A percentile compares a stretch with the other conserved stretches of the same genome.
Evolutionary conservation across 1,284 basidiomycete species (phyloP).

Genomic region (Ceratobasidium sp.): DNA sequence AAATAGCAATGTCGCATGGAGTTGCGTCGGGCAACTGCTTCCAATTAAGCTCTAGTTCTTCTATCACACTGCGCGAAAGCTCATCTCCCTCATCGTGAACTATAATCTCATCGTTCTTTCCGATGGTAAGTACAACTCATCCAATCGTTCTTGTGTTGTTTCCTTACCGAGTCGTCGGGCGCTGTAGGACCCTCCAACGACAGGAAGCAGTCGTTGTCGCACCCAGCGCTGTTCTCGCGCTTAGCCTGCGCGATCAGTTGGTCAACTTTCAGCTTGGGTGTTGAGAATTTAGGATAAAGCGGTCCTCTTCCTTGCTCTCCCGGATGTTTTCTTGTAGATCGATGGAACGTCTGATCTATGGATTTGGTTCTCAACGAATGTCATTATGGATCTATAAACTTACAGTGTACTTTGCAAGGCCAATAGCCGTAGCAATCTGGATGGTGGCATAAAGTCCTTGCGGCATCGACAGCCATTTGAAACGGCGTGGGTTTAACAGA

Average conservation of each 20-base stretch:
- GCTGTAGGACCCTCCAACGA: not conserved
- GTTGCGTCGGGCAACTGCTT: not conserved
- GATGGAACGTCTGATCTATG: not conserved
- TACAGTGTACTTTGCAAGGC: conserved; percentile 15
- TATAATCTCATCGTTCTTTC: conserved; percentile 12
- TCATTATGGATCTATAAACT: not conserved
- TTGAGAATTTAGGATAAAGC: not conserved
- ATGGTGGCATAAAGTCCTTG: not conserved
- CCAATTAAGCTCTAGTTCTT: conserved; percentile 11
- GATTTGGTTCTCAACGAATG: not conserved
- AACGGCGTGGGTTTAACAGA: not conserved
- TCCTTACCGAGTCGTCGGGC: not conserved
- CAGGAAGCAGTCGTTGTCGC: conserved; percentile 2
- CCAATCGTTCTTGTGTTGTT: not conserved
- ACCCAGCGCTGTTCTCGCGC: not conserved
- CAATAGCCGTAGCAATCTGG: not conserved
- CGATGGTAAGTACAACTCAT: not conserved
- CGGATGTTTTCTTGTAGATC: not conserved
- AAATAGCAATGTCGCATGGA: conserved; percentile 16
- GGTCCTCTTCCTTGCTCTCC: not conserved
- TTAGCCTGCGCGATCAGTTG: not conserved
- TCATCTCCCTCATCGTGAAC: not conserved
- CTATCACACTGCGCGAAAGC: not conserved
- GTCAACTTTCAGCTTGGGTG: not conserved
- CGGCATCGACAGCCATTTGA: not conserved